phyloP scores from a whole-genome alignment of 192 early-diverging fungal species.

The Oehlia diaphana region DNA sequence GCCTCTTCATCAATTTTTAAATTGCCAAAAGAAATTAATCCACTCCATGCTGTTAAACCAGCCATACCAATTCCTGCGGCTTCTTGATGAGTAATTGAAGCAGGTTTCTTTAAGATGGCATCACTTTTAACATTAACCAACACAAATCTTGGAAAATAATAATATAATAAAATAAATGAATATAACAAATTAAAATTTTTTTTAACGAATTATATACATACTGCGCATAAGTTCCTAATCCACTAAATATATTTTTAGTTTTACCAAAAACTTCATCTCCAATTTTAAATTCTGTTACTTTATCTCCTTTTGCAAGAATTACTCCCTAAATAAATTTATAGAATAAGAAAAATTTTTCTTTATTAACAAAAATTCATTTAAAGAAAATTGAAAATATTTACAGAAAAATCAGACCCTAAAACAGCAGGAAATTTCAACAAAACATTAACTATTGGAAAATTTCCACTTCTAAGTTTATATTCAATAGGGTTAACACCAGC shows the following conservation, averaged over 20 bases:
- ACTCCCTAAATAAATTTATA: constrained; percentile 28
- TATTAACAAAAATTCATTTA: not conserved
- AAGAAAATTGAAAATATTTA: not conserved
- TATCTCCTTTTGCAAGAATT: constrained; percentile 33
- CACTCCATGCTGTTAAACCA: not conserved
- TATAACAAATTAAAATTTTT: not conserved
- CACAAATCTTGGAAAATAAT: not conserved
- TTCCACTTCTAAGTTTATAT: constrained; percentile 40
- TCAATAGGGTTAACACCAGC: constrained; percentile 42
- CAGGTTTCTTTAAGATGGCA: not conserved
- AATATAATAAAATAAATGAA: not conserved
- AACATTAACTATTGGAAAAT: constrained; percentile 6
- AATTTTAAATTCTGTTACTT: constrained; percentile 30
- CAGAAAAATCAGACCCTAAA: constrained; percentile 7
- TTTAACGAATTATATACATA: constrained; percentile 13
- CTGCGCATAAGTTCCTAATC: constrained; percentile 9
- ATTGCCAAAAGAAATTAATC: not conserved
- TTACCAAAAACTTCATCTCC: constrained; percentile 41
- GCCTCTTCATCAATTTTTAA: constrained; percentile 10
- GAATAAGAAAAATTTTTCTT: constrained; percentile 21
- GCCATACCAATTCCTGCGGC: not conserved
- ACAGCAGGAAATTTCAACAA: constrained; percentile 10
- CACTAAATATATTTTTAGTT: not conserved
- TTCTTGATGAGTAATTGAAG: constrained; percentile 7
- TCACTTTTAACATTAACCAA: not conserved